Evolutionary conservation across 2,329 filamentous ascomycete species (phyloP).

Genomic region (Diplodia sapinea): DNA sequence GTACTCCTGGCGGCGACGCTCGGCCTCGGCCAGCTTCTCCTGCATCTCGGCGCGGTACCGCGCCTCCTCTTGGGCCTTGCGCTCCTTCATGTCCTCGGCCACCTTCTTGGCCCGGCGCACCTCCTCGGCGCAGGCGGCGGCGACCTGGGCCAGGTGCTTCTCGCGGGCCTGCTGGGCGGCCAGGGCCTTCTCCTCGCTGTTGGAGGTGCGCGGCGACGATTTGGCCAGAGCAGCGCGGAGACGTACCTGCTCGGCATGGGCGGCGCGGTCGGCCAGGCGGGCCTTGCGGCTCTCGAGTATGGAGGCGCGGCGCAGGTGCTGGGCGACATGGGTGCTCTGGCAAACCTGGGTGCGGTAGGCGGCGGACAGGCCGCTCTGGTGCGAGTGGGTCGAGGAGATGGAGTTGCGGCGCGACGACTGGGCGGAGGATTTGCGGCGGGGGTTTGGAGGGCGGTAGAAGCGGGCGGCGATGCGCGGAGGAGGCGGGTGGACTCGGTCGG

Average conservation of each 20-base stretch:
- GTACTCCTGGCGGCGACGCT: conserved; percentile 67
- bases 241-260: conserved; percentile 83
- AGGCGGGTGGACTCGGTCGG: conserved; percentile 61
- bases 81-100: conserved; percentile 81
- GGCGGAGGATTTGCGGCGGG: conserved; percentile 74
- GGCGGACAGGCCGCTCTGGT: conserved; percentile 65
- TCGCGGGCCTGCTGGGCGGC: conserved; percentile 80
- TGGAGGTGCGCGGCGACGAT: conserved; percentile 67
- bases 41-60: conserved; percentile 77
- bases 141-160: conserved; percentile 81
- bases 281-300: conserved; percentile 83
- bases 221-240: conserved; percentile 76
- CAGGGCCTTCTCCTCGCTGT: conserved; percentile 76
- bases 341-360: conserved; percentile 54
- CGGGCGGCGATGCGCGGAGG: conserved; percentile 79
- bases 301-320: conserved; percentile 78
- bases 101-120: conserved; percentile 81
- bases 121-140: conserved; percentile 80
- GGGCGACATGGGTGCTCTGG: conserved; percentile 78
- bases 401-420: conserved; percentile 77
- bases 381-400: conserved; percentile 75
- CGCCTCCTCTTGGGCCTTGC: conserved; percentile 74
- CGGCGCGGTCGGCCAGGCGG: conserved; percentile 77
- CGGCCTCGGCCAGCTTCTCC: conserved; percentile 78
- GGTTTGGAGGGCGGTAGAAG: conserved; percentile 71